These are phyloP conservation scores for Pseudocercospora fijiensis DNA, from an alignment of 2,329 filamentous ascomycete genomes.

Conservation along the genomic window DNA sequence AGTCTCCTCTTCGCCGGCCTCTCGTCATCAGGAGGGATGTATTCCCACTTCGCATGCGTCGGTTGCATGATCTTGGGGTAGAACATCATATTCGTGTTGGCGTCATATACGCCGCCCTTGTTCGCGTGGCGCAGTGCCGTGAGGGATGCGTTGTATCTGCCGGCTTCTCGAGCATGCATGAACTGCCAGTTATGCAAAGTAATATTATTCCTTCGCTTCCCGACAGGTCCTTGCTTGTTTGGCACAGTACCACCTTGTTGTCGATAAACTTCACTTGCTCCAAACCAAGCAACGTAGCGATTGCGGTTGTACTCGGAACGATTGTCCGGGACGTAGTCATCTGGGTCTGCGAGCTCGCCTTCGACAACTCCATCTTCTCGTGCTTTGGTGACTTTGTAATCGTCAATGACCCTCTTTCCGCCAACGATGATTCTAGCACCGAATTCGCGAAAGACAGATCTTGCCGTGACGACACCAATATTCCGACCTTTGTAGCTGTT, in stretches of 20 bases:
- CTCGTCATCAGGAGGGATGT: constrained; percentile 53
- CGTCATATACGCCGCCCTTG: constrained; percentile 78
- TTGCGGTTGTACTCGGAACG: constrained; percentile 97
- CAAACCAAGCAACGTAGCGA: constrained; percentile 98
- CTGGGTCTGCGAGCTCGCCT: constrained; percentile 86
- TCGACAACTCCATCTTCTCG: constrained; percentile 76
- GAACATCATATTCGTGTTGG: constrained; percentile 89
- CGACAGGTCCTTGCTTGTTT: constrained; percentile 63
- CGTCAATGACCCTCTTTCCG: constrained; percentile 79
- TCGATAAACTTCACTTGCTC: constrained; percentile 95
- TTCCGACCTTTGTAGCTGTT: constrained; percentile 98
- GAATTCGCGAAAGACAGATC: constrained; percentile 96
- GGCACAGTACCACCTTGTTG: constrained; percentile 52
- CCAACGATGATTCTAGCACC: constrained; percentile 92
- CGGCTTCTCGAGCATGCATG: constrained; percentile 87
- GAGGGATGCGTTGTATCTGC: constrained; percentile 79
- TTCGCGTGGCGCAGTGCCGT: constrained; percentile 67
- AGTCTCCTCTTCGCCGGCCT: constrained; percentile 29
- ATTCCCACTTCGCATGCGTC: constrained; percentile 79
- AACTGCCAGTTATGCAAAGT: constrained; percentile 96
- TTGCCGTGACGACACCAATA: constrained; percentile 93
- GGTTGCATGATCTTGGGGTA: constrained; percentile 87
- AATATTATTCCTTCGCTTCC: constrained; percentile 82
- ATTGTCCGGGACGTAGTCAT: constrained; percentile 71
- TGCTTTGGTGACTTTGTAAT: constrained; percentile 79